A percentile compares a stretch with the other conserved stretches of the same genome.
Evolutionary conservation across 2,329 filamentous ascomycete species (phyloP).

Genomic region (Aurifilum marmelostoma): DNA sequence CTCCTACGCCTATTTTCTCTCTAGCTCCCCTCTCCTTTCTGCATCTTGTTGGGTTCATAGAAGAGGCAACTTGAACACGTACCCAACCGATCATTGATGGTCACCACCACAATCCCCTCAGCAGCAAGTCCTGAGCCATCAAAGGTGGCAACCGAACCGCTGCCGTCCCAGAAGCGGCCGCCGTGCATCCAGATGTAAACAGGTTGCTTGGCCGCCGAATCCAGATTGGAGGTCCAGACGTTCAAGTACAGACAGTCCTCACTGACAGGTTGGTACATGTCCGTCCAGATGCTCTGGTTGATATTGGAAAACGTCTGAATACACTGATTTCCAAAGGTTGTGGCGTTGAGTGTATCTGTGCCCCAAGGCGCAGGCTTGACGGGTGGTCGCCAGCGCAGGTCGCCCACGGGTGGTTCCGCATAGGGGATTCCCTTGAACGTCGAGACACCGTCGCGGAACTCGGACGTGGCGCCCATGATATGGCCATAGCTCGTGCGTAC

Average conservation of each 20-base stretch:
- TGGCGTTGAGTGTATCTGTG: slow-evolving; percentile 52
- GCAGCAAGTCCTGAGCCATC: slow-evolving; percentile 61
- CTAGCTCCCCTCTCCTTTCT: too few relatives aligned
- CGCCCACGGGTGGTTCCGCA: slow-evolving; percentile 67
- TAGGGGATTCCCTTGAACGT: slow-evolving; percentile 62
- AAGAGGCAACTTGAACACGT: slow-evolving; percentile 12
- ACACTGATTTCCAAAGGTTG: slow-evolving; percentile 40
- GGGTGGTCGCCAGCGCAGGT: slow-evolving; percentile 68
- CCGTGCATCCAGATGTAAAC: slow-evolving; percentile 46
- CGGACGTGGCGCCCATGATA: slow-evolving; percentile 6
- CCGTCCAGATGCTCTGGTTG: slow-evolving; percentile 34
- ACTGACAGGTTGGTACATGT: slow-evolving; percentile 28
- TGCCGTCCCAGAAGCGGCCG: slow-evolving; percentile 52
- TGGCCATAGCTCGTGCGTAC: slow-evolving; percentile 13
- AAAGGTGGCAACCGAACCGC: slow-evolving; percentile 45
- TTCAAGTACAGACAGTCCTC: slow-evolving; percentile 74
- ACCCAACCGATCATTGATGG: slow-evolving; percentile 76
- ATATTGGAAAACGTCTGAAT: slow-evolving; percentile 31
- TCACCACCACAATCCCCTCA: slow-evolving; percentile 70
- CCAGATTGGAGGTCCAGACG: slow-evolving; percentile 49
- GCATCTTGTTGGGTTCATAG: too few relatives aligned
- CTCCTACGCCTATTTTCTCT: too few relatives aligned
- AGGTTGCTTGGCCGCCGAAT: slow-evolving; percentile 42
- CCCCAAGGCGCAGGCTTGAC: slow-evolving; percentile 53
- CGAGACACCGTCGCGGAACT: slow-evolving; percentile 11